These are phyloP conservation scores for Coemansia sp. DNA, from an alignment of 192 early-diverging fungal species.

Conservation along the genomic window DNA sequence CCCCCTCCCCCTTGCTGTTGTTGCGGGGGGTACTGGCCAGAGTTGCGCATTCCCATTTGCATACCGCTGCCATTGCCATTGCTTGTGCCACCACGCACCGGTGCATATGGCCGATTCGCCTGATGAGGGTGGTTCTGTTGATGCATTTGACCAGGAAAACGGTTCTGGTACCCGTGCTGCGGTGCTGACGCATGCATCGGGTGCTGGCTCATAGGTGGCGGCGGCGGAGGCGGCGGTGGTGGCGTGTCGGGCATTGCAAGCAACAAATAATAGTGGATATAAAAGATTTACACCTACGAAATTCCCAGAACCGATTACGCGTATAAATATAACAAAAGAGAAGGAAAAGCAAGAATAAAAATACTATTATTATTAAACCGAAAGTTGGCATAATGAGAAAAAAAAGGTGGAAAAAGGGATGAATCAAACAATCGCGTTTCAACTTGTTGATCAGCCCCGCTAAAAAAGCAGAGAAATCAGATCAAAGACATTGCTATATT, in stretches of 20 bases:
- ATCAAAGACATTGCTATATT: neutral
- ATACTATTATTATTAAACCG: too few species aligned
- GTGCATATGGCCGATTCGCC: conserved; percentile 1
- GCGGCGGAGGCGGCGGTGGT: neutral
- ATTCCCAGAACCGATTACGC: too few species aligned
- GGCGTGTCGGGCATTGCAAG: neutral
- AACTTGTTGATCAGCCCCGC: too few species aligned
- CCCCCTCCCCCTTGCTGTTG: conserved; percentile 14
- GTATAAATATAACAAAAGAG: too few species aligned
- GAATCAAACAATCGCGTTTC: too few species aligned
- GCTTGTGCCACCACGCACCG: neutral
- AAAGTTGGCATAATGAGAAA: too few species aligned
- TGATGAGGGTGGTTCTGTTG: conserved; percentile 4
- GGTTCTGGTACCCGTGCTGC: neutral
- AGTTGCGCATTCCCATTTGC: conserved; percentile 36
- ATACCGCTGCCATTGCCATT: neutral
- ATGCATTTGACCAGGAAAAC: neutral
- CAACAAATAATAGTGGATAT: too few species aligned
- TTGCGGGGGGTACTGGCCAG: conserved; percentile 20
- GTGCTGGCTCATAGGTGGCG: neutral
- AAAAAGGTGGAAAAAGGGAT: too few species aligned
- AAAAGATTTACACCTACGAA: too few species aligned
- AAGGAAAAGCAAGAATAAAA: too few species aligned
- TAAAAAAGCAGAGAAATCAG: neutral
- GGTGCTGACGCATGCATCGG: too few species aligned